Percentiles rank a stretch among this genome's conserved stretches.
phyloP scores from a whole-genome alignment of 2,329 filamentous ascomycete genomes.

The Colletotrichum sp. region DNA sequence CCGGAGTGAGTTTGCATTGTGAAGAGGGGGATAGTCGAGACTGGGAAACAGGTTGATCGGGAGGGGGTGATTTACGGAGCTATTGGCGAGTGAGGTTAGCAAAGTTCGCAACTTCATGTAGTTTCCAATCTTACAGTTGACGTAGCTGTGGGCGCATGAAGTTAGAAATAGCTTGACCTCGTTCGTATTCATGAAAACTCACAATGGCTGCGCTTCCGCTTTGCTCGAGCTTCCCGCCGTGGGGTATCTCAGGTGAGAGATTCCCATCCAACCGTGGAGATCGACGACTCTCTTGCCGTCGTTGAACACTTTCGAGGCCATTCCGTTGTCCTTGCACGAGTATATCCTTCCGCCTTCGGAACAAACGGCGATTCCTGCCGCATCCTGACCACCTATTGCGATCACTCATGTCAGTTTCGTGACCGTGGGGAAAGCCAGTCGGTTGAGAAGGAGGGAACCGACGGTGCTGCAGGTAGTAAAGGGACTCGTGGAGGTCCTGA shows the following conservation, averaged over 20 bases:
- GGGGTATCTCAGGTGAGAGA: slow-evolving; percentile 87
- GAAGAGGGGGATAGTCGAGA: background rate
- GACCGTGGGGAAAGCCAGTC: background rate
- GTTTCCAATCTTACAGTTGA: background rate
- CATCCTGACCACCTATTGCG: slow-evolving; percentile 73
- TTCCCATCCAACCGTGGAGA: slow-evolving; percentile 29
- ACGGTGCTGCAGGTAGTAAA: slow-evolving; percentile 69
- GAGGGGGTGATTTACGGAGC: background rate
- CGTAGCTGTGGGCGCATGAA: background rate
- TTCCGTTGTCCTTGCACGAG: slow-evolving; percentile 89
- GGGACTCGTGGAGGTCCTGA: slow-evolving; percentile 71
- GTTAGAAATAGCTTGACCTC: background rate
- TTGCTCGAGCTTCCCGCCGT: slow-evolving; percentile 67
- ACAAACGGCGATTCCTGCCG: slow-evolving; percentile 82
- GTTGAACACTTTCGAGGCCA: slow-evolving; percentile 84
- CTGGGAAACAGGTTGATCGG: background rate
- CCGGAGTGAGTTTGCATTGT: background rate
- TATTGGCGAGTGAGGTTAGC: background rate
- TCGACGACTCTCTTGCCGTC: slow-evolving; percentile 63
- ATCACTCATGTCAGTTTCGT: background rate
- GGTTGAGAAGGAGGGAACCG: background rate
- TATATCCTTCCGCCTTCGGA: slow-evolving; percentile 77
- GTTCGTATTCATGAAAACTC: background rate
- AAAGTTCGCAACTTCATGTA: background rate
- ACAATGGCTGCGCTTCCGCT: slow-evolving; percentile 86